Base-by-base conservation (phyloP, 768 basidiomycete genomes). In the Kwoniella sp. region DNA sequence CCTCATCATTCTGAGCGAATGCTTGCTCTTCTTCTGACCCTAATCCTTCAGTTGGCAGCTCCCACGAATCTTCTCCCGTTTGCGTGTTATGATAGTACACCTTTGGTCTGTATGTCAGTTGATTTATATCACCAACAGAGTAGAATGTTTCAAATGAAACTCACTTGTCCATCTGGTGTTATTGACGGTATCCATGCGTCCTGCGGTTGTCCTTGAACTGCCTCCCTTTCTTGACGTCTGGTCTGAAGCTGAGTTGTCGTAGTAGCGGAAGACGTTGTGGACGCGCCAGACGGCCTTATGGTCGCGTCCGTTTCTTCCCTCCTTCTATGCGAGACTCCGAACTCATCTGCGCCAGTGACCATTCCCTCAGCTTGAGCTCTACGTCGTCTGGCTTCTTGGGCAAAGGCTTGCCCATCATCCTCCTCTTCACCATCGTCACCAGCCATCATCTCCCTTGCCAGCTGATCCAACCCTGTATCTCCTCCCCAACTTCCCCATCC, bases 21-120 rank as follows among this genome's bases (percentile, higher is more conserved):
- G 41, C 29, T 37, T 56, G 41, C 61, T 64, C 64, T 22, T 45
- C 55, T 15, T 62, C 68, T 4, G 67, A n/a, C 15, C 57, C 66
- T 23, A 68, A 54, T 12, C 59, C 65, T 31, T 56, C 61, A 20
- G 65, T 50, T 1, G 93, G 93, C n/a, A 95, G 82, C 72, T 96
- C 91, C 71, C 88, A 86, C 28, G 92, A 88, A 47, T 87, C 78
- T 61, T 83, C 81, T 25, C 82, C 82, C 4, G 83, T 83, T 23
- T 78, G 69, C 0, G 91, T 92, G 75, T 98, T 99, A 68, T 92
- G 86, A 82, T 97, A 99, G 84, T 88, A 94, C 78, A 99, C 93
- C 93, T 96, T 60, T 34, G 13, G 5, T 34, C 34, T n/a, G 34
- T 34, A 34, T 13, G 13, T 34, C 13, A 34, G 34, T 34, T 13